Evolutionary conservation across 352 stramenopile species (phyloP).

Genomic region (Phytophthora agathidicida): DNA sequence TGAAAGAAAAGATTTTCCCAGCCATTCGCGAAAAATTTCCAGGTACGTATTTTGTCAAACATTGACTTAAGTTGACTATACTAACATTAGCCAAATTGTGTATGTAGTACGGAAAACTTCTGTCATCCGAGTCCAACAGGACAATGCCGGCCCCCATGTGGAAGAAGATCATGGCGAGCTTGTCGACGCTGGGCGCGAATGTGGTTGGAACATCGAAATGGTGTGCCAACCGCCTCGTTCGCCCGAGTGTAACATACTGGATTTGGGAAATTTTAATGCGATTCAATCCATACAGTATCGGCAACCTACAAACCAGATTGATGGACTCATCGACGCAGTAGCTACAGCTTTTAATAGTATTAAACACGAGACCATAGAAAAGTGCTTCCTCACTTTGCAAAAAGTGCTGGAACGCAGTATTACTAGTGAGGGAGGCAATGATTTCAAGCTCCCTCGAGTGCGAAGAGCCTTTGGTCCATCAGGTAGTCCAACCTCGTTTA

Average conservation of each 20-base stretch:
- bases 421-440: not conserved
- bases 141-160: slow-evolving; percentile 10
- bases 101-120: slow-evolving; percentile 10
- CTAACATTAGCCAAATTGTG: not conserved
- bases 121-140: slow-evolving; percentile 13
- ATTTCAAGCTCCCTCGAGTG: slow-evolving; percentile 7
- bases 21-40: slow-evolving; percentile 9
- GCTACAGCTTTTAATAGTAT: not conserved
- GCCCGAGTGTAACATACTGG: slow-evolving; percentile 1
- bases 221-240: slow-evolving; percentile 8
- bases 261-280: slow-evolving; percentile 9
- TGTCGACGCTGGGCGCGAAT: not conserved
- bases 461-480: not conserved
- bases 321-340: not conserved
- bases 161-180: slow-evolving; percentile 5
- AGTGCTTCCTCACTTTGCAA: slow-evolving; percentile 10
- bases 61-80: slow-evolving; percentile 1
- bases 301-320: slow-evolving; percentile 4
- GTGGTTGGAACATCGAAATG: slow-evolving; percentile 15
- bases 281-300: slow-evolving; percentile 9
- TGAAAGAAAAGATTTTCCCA: slow-evolving; percentile 14
- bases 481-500: not conserved
- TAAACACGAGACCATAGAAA: not conserved
- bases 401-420: slow-evolving; percentile 8
- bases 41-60: slow-evolving; percentile 8